Evolutionary conservation across 208 protist species (phyloP).

Genomic region (Trypanosoma platydactyli): DNA sequence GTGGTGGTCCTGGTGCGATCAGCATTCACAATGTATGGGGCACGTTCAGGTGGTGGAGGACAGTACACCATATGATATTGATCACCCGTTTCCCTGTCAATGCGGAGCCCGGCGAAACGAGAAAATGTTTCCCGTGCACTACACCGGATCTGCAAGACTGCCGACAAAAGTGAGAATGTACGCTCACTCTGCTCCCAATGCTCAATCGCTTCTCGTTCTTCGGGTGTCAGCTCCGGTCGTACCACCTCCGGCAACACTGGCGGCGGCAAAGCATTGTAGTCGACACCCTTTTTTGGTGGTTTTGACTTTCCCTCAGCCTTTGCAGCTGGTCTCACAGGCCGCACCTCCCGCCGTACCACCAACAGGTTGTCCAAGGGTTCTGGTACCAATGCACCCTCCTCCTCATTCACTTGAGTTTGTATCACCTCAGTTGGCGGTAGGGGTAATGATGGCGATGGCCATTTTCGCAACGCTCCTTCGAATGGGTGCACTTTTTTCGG

Average conservation of each 20-base stretch:
- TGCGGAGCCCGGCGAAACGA: conserved; percentile 79
- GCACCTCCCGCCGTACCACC: conserved; percentile 21
- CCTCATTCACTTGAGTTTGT: background rate
- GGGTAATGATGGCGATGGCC: background rate
- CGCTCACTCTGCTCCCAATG: conserved; percentile 33
- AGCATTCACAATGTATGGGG: conserved; percentile 62
- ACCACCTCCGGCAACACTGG: conserved; percentile 72
- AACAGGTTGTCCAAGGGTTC: conserved; percentile 1
- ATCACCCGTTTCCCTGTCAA: conserved; percentile 72
- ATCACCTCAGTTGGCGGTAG: background rate
- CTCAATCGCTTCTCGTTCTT: conserved; percentile 51
- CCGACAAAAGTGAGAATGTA: conserved; percentile 41
- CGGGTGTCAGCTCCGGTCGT: conserved; percentile 31
- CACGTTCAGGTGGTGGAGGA: conserved; percentile 67
- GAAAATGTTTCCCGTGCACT: conserved; percentile 62
- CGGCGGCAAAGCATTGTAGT: conserved; percentile 61
- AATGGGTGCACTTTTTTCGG: conserved; percentile 18
- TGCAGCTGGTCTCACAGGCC: conserved; percentile 29
- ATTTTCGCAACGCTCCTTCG: conserved; percentile 18
- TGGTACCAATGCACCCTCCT: background rate
- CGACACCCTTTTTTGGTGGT: conserved; percentile 49
- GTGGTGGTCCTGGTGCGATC: conserved; percentile 64
- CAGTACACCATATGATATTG: conserved; percentile 83
- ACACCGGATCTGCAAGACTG: conserved; percentile 71
- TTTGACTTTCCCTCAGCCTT: conserved; percentile 59